These are phyloP conservation scores for Pichia sp. DNA, from an alignment of 1,139 yeast species.

Conservation along the genomic window DNA sequence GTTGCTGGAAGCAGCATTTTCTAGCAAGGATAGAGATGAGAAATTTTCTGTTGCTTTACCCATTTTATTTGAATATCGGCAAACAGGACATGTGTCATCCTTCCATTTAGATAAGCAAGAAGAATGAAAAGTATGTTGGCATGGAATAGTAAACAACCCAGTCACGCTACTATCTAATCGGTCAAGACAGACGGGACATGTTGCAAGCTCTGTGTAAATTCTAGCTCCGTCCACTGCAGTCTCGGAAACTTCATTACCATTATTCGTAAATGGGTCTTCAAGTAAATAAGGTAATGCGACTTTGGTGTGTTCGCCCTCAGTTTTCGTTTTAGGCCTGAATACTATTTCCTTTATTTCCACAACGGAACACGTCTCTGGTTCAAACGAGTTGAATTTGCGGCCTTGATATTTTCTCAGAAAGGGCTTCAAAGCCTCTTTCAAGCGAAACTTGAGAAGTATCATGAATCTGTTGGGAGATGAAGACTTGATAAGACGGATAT, in stretches of 20 bases:
- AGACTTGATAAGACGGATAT: slow-evolving; percentile 67
- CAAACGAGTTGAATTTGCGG: slow-evolving; percentile 75
- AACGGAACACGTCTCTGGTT: slow-evolving; percentile 81
- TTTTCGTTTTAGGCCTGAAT: slow-evolving; percentile 32
- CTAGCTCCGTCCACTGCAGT: not conserved
- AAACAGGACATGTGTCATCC: slow-evolving; percentile 89
- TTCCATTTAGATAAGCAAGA: slow-evolving; percentile 85
- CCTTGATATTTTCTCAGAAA: slow-evolving; percentile 72
- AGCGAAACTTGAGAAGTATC: slow-evolving; percentile 72
- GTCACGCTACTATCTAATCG: slow-evolving; percentile 79
- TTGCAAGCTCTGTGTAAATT: slow-evolving; percentile 60
- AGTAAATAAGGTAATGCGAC: slow-evolving; percentile 56
- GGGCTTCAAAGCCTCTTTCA: slow-evolving; percentile 48
- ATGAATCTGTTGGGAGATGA: slow-evolving; percentile 66
- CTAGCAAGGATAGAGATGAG: slow-evolving; percentile 1
- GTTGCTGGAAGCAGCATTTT: not conserved
- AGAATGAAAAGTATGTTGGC: slow-evolving; percentile 93
- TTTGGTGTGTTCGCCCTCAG: slow-evolving; percentile 24
- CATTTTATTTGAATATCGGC: slow-evolving; percentile 59
- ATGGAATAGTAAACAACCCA: slow-evolving; percentile 81
- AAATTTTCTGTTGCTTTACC: not conserved
- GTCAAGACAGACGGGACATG: slow-evolving; percentile 92
- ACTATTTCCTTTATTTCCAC: slow-evolving; percentile 62
- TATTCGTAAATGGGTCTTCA: slow-evolving; percentile 62
- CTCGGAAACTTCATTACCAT: not conserved